Percentiles rank a stretch among this genome's conserved stretches.
These are phyloP conservation scores for Lolium multiflorum DNA, from an alignment of 176 grass and related monocot species.

Conservation along the genomic window DNA sequence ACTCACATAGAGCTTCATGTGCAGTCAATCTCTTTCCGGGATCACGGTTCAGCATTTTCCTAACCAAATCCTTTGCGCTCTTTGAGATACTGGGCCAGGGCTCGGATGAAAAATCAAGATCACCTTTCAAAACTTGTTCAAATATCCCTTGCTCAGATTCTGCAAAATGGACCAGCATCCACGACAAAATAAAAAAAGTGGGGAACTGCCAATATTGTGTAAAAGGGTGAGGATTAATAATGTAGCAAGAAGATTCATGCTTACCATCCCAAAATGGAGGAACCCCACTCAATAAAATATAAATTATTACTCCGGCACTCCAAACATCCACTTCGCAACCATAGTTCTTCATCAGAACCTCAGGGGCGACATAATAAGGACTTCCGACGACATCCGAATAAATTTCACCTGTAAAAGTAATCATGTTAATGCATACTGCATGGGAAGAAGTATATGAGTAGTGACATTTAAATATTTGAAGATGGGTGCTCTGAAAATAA, in stretches of 20 bases:
- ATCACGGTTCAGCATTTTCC: constrained; percentile 68
- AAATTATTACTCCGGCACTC: constrained; percentile 79
- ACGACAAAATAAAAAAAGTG: constrained; percentile 30
- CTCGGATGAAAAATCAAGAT: constrained; percentile 59
- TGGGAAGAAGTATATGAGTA: neutral
- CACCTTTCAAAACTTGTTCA: constrained; percentile 69
- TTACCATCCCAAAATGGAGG: constrained; percentile 86
- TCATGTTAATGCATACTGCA: constrained; percentile 36
- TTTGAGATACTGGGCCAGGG: constrained; percentile 78
- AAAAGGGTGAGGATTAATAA: constrained; percentile 27
- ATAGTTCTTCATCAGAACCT: constrained; percentile 71
- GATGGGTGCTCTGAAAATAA: neutral
- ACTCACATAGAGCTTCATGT: constrained; percentile 76
- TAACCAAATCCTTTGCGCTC: constrained; percentile 79
- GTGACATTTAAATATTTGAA: neutral
- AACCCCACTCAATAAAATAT: constrained; percentile 73
- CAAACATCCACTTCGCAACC: constrained; percentile 69
- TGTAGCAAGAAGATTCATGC: constrained; percentile 13
- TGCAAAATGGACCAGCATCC: constrained; percentile 32
- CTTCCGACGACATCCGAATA: constrained; percentile 81
- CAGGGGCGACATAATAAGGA: constrained; percentile 87
- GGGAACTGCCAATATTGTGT: constrained; percentile 1
- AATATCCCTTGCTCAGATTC: constrained; percentile 86
- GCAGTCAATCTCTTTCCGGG: constrained; percentile 71
- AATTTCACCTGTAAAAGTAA: constrained; percentile 58